These are phyloP conservation scores for Bipolaris oryzae DNA, from an alignment of 2,329 filamentous ascomycete genomes.

Conservation along the genomic window DNA sequence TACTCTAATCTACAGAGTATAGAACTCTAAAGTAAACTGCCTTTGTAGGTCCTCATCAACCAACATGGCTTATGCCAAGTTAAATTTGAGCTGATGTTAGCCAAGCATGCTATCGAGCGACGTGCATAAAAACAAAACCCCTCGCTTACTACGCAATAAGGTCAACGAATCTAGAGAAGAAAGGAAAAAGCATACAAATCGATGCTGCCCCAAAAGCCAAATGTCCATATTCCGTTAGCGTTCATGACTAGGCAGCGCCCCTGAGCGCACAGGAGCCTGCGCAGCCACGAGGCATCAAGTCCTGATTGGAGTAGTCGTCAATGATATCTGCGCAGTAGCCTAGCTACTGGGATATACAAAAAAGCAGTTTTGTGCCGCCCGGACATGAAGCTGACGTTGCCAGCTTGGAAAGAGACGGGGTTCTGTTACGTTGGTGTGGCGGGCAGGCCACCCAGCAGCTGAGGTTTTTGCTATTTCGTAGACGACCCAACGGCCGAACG, in stretches of 20 bases:
- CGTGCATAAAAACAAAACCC: neutral
- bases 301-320: constrained; percentile 5
- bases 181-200: constrained; percentile 10
- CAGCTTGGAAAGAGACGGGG: neutral
- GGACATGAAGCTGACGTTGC: constrained; percentile 4
- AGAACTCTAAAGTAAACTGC: neutral
- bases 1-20: neutral
- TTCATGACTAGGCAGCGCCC: neutral
- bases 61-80: neutral
- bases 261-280: constrained; percentile 7
- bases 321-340: constrained; percentile 4
- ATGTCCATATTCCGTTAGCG: constrained; percentile 9
- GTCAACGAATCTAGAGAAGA: neutral
- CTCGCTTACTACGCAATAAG: neutral
- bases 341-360: constrained; percentile 1
- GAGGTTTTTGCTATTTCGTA: neutral
- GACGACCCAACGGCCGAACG: neutral
- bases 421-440: neutral
- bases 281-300: neutral
- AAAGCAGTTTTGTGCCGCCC: constrained; percentile 1
- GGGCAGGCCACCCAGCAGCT: constrained; percentile 5
- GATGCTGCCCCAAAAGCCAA: constrained; percentile 9
- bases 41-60: neutral
- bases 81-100: neutral
- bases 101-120: neutral